Conservation (phyloP, 2,329 filamentous ascomycete species). For the Penicillium digitatum region DNA sequence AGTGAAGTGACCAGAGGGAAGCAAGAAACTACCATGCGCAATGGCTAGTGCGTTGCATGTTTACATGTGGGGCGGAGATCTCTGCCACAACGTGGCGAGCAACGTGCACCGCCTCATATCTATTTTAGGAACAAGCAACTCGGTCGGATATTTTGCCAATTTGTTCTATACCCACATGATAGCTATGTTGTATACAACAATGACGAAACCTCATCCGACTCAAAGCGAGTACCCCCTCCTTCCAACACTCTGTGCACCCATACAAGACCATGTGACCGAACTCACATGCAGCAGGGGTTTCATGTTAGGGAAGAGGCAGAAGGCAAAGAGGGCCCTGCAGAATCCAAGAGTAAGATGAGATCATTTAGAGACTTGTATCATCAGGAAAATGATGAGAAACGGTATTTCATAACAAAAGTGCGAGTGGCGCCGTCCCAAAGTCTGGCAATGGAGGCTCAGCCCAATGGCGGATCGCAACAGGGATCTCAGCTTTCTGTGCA, state of each 20-base stretch:
- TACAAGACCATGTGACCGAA: slow-evolving; percentile 23
- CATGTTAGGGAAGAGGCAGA: slow-evolving; percentile 6
- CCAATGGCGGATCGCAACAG: slow-evolving; percentile 40
- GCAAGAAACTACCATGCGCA: neutral
- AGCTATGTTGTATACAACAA: neutral
- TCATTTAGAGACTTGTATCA: slow-evolving; percentile 11
- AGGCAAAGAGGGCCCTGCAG: slow-evolving; percentile 3
- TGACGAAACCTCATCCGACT: neutral
- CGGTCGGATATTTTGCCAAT: neutral
- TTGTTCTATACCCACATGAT: neutral
- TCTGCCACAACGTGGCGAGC: slow-evolving; percentile 9
- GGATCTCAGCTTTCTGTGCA: slow-evolving; percentile 33
- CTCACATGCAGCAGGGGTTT: slow-evolving; percentile 24
- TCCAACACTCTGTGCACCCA: neutral
- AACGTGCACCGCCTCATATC: slow-evolving; percentile 2
- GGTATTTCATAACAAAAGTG: slow-evolving; percentile 11
- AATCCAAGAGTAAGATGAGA: slow-evolving; percentile 18
- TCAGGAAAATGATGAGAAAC: neutral
- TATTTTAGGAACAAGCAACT: slow-evolving; percentile 6
- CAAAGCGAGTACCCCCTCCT: slow-evolving; percentile 2
- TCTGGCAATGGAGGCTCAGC: slow-evolving; percentile 33
- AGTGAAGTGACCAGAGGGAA: neutral
- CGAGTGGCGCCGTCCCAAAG: slow-evolving; percentile 31
- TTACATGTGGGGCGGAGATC: slow-evolving; percentile 5
- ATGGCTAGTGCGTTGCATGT: neutral